A percentile compares a stretch with the other conserved stretches of the same genome.
Conservation (phyloP, 2,329 filamentous ascomycete species). For the Fusarium albosuccineum region DNA sequence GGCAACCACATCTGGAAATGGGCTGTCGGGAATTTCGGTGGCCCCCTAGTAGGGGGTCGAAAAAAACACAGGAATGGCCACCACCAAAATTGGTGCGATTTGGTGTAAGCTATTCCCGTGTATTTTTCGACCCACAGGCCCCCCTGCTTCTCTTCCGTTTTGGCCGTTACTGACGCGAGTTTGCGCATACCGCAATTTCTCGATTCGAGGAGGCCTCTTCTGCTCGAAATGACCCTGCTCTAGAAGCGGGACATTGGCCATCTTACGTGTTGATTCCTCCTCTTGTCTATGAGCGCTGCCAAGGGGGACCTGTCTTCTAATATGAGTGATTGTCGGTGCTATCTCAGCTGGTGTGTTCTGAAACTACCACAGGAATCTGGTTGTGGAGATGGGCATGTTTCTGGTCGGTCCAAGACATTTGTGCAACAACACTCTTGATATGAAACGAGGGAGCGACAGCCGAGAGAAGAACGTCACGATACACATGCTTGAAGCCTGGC, state of each 20-base stretch:
- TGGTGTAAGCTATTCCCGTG: too few species aligned
- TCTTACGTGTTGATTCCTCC: background rate
- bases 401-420: constrained; percentile 29
- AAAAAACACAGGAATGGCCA: too few species aligned
- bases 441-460: constrained; percentile 16
- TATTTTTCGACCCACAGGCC: too few species aligned
- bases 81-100: too few species aligned
- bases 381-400: constrained; percentile 28
- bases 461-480: background rate
- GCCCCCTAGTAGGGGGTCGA: too few species aligned
- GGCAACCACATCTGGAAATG: constrained; percentile 27
- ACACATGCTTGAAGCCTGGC: background rate
- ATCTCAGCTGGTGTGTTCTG: background rate
- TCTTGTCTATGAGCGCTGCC: background rate
- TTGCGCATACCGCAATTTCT: background rate
- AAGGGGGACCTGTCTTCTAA: background rate
- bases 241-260: constrained; percentile 1
- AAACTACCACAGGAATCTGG: constrained; percentile 4
- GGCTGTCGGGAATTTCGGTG: background rate
- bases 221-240: background rate
- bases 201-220: constrained; percentile 25
- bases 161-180: background rate
- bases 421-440: constrained; percentile 7
- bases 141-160: constrained; percentile 26
- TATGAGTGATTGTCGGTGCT: background rate